phyloP scores from a whole-genome alignment of 805 yeast species.

The Priceomyces haplophilus region DNA sequence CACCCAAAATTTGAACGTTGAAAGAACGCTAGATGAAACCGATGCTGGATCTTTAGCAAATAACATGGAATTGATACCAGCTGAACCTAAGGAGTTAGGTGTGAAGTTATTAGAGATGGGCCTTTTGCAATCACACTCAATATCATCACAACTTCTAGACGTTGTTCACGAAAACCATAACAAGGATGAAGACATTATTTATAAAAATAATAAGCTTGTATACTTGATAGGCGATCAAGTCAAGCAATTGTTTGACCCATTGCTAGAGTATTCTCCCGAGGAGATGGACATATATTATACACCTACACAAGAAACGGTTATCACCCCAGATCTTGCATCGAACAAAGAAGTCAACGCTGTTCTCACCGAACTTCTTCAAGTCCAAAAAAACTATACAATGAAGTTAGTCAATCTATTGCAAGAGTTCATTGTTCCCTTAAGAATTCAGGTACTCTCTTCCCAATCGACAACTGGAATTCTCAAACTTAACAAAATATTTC shows the following conservation, averaged over 20 bases:
- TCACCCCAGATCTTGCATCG: constrained; percentile 13
- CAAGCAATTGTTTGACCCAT: constrained; percentile 85
- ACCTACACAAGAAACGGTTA: constrained; percentile 30
- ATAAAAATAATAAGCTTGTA: constrained; percentile 73
- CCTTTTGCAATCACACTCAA: constrained; percentile 46
- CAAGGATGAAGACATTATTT: constrained; percentile 41
- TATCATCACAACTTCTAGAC: constrained; percentile 62
- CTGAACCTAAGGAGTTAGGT: constrained; percentile 59
- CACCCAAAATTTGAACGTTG: constrained; percentile 37
- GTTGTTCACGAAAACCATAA: constrained; percentile 62
- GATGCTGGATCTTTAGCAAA: constrained; percentile 80
- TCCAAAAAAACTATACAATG: constrained; percentile 74
- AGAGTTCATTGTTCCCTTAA: constrained; percentile 71
- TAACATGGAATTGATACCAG: constrained; percentile 52
- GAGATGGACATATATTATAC: constrained; percentile 67
- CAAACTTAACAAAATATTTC: constrained; percentile 74
- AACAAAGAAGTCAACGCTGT: constrained; percentile 46
- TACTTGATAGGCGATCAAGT: constrained; percentile 77
- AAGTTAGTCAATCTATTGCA: constrained; percentile 73
- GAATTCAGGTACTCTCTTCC: constrained; percentile 63
- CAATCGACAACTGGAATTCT: constrained; percentile 55
- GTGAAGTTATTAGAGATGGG: constrained; percentile 54
- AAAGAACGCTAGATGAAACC: constrained; percentile 64
- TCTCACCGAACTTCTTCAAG: constrained; percentile 60
- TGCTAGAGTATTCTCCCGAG: constrained; percentile 90